Base-by-base conservation (phyloP, 768 basidiomycete species). In the Coprinopsis cinerea region DNA sequence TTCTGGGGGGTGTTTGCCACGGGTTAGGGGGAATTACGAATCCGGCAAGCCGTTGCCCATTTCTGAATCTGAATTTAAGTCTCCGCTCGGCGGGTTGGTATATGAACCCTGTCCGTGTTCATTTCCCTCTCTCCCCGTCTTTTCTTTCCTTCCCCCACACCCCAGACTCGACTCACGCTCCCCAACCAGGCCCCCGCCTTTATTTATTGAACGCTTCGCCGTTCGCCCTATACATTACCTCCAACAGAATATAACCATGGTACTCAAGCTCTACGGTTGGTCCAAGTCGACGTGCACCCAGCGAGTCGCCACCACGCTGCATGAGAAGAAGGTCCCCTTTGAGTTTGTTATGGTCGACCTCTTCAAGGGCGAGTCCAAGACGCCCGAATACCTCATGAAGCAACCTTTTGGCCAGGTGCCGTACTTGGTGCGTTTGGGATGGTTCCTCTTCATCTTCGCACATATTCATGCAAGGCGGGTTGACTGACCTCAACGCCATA, bases 321-420 rank as follows among this genome's bases (percentile, higher is more conserved):
- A 71, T 49, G 81, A 83, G 62, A 75, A 76, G 58, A 52, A 69
- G 1, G 66, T 83, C 5, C 72, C 76, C 0, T 82, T 72, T 59
- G 73, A 78, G 52, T 52, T 78, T 47, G 51, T 72, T 36, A 10
- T 41, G 10, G 49, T 82, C 60, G 67, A 81, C 54, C 53, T 78
- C 20, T 0, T 42, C 24, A 72, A 69, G 57, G 61, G 59, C 26
- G 64, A 66, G 32, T 75, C 78, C 22, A 81, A 76, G 60, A 5
- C 57, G 0, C 55, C 69, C 1, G 68, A 57, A 15, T 74, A 61
- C 60, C 15, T 70, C 13, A 52, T 59, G 10, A 58, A 65, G 28
- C 79, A 85, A 53, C 83, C 84, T 0, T 82, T 79, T 58, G 78
- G 79, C 6, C 73, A 77, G 56, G 67, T 78, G 25, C 81, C 81